Conservation (phyloP, 2,329 filamentous ascomycete genomes). For the Fusarium keratoplasticum region DNA sequence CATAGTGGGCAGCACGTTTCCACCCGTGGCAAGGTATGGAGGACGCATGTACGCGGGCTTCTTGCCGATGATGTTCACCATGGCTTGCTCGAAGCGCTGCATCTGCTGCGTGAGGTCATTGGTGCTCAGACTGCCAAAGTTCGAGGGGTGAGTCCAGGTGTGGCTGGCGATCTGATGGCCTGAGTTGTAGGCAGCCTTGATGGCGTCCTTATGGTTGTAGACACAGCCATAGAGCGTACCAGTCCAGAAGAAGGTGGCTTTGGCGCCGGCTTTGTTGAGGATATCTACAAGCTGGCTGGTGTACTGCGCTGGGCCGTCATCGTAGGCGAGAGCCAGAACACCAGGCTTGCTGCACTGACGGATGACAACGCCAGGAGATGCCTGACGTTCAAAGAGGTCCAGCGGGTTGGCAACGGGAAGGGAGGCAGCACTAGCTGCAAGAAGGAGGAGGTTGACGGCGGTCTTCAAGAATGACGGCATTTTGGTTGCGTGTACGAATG, state of each 20-base stretch:
- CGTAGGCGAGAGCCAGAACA: conserved; percentile 63
- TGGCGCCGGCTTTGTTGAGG: conserved; percentile 59
- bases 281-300: conserved; percentile 63
- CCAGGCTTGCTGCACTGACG: conserved; percentile 57
- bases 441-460: conserved; percentile 18
- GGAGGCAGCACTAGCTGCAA: conserved; percentile 45
- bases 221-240: conserved; percentile 64
- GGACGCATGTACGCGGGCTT: conserved; percentile 64
- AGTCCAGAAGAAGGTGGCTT: conserved; percentile 66
- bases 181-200: conserved; percentile 62
- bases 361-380: conserved; percentile 57
- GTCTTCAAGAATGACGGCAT: conserved; percentile 26
- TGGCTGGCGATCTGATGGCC: conserved; percentile 67
- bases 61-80: conserved; percentile 61
- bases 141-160: conserved; percentile 63
- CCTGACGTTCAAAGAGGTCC: conserved; percentile 53
- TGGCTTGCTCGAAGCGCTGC: conserved; percentile 61
- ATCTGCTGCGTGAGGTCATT: conserved; percentile 59
- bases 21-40: conserved; percentile 61
- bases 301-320: conserved; percentile 64
- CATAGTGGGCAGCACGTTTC: conserved; percentile 56
- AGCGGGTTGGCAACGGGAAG: conserved; percentile 51
- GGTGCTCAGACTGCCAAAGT: conserved; percentile 54
- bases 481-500: not conserved
- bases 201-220: conserved; percentile 62